Conservation (phyloP, 768 basidiomycete species). For the Saitozyma podzolica region DNA sequence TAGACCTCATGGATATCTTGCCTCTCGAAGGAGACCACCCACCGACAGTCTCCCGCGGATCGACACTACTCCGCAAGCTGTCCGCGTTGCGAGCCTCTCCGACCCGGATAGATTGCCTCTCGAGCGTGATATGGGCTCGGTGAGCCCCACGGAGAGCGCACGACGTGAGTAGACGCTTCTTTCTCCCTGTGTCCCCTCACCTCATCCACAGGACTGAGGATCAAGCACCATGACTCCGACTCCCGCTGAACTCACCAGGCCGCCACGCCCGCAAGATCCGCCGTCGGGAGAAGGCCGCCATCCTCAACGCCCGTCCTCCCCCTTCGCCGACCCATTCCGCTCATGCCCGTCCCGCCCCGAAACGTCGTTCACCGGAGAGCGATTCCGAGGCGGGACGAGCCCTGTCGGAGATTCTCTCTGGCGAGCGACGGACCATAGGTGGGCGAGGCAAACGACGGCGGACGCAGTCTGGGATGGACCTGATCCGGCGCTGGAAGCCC, state of each 20-base stretch:
- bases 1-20: no score
- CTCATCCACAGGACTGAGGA: neutral
- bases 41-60: no score
- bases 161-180: constrained; percentile 14
- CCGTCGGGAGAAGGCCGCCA: constrained; percentile 27
- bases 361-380: neutral
- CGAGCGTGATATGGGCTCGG: neutral
- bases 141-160: constrained; percentile 4
- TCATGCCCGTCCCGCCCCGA: neutral
- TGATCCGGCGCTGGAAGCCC: constrained; percentile 4
- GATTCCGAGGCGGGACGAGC: neutral
- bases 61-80: no score
- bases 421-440: neutral
- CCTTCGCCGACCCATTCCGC: neutral
- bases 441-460: neutral
- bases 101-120: neutral
- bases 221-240: no score
- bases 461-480: neutral
- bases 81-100: no score
- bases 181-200: neutral
- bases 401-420: neutral
- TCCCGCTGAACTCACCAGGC: constrained; percentile 8
- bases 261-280: constrained; percentile 22
- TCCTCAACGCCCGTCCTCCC: constrained; percentile 5
- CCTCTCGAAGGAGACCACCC: no score